These are phyloP conservation scores for Fusarium sp. DNA, from an alignment of 2,329 filamentous ascomycete species.

Conservation along the genomic window DNA sequence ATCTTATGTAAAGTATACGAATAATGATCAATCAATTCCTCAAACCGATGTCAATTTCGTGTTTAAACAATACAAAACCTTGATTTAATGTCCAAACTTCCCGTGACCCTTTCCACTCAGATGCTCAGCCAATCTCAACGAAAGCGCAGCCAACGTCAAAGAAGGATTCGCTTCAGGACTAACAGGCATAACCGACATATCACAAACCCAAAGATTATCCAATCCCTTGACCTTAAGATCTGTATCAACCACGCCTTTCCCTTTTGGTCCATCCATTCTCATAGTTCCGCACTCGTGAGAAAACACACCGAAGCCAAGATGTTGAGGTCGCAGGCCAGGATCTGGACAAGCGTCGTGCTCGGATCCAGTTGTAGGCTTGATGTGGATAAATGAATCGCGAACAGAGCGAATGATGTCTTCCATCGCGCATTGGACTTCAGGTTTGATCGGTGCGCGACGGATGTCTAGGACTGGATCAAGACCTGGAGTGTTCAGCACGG, in stretches of 20 bases:
- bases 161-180: constrained; percentile 33
- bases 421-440: constrained; percentile 22
- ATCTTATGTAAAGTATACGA: not conserved
- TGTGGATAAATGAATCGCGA: constrained; percentile 4
- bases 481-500: constrained; percentile 19
- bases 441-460: constrained; percentile 7
- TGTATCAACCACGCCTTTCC: constrained; percentile 5
- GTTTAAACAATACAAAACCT: too few relatives aligned
- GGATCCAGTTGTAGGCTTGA: too few relatives aligned
- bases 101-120: too few relatives aligned
- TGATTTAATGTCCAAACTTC: too few relatives aligned
- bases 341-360: not conserved
- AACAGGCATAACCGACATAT: constrained; percentile 31
- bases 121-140: constrained; percentile 21
- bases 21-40: not conserved
- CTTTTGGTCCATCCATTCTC: constrained; percentile 26
- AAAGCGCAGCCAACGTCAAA: constrained; percentile 27
- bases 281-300: constrained; percentile 37
- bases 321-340: constrained; percentile 17
- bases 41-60: too few relatives aligned
- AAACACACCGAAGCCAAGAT: constrained; percentile 33
- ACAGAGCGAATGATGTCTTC: constrained; percentile 4
- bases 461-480: constrained; percentile 28
- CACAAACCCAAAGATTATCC: constrained; percentile 31
- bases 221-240: constrained; percentile 27